Evolutionary conservation across 1,139 yeast genomes (phyloP), one percentile per base, ranked within the genome.

Genomic region (Taphrina pruni): DNA sequence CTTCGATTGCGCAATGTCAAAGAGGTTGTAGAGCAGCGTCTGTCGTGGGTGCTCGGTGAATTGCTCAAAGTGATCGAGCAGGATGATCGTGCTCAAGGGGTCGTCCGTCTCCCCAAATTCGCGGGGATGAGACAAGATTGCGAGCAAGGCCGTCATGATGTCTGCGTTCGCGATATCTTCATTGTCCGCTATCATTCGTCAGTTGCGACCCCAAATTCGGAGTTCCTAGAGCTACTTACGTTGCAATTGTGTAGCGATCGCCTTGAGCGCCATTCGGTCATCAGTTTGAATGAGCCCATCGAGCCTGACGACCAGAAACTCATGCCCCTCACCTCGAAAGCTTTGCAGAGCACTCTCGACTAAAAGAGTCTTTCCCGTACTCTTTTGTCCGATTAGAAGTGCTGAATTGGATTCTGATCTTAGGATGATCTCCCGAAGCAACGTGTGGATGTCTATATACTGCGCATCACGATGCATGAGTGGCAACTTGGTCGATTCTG

Each of bases 231-330:
- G 32, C 32, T 26, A 57, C 64, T 81, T 82, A 70, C 79, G 75
- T 73, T 90, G 96, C 66, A 94, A 79, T 77, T 93, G 98, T 57
- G 89, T 81, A 0, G 97, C 96, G 70, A 94, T 89, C 73, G 91
- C 95, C 66, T 94, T 83, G 11, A 94, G 84, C 0, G 98, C 98
- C 67, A 85, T 81, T 64, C 82, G 84, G 75, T 94, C 99, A 74
- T 89, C 94, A 1, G 84, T 77, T 75, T 90, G 97, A 2, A 88
- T 83, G 45, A 83, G 79, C 0, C 97, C 97, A 71, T 88, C 87
- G 54, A 94, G 79, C 45, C 84, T 78, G 11, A 94, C 85, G 0
- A 84, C 81, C 26, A 93, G 81, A 76, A 87, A 91, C 66, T 82
- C 81, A 4, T 77, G 78, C 14, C 54, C 46, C 54, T 79, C 76